Evolutionary conservation across 108 stramenopile species (phyloP).

Genomic region (Nannochloropsis granulata): DNA sequence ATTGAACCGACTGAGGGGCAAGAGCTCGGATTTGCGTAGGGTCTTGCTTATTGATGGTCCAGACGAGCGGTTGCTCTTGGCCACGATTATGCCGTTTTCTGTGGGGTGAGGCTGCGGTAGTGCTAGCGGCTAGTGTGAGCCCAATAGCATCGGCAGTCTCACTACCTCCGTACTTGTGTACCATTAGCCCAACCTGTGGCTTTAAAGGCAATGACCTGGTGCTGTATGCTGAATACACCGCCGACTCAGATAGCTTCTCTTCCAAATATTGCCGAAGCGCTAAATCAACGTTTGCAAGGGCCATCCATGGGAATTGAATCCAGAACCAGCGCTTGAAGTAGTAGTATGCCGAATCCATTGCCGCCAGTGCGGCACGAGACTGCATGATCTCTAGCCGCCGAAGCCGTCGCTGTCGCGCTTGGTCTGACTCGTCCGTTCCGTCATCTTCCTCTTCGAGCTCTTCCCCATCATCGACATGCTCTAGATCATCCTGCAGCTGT

Average conservation of each 20-base stretch:
- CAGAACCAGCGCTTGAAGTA: slow-evolving; percentile 51
- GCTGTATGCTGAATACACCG: background rate
- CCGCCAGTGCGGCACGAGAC: background rate
- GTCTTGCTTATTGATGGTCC: background rate
- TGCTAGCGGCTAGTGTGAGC: background rate
- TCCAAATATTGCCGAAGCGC: background rate
- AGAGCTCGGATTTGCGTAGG: background rate
- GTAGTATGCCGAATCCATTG: slow-evolving; percentile 19
- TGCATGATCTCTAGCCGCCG: background rate
- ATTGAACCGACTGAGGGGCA: background rate
- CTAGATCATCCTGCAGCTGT: background rate
- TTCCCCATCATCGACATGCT: background rate
- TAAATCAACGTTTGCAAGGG: slow-evolving; percentile 24
- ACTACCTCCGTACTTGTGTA: background rate
- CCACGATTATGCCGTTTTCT: background rate
- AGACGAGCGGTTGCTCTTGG: background rate
- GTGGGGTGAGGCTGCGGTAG: background rate
- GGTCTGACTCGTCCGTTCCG: background rate
- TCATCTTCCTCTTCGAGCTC: background rate
- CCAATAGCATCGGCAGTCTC: background rate
- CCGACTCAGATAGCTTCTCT: background rate
- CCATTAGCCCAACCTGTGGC: background rate
- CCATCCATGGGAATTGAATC: slow-evolving; percentile 57
- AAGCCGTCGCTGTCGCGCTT: background rate
- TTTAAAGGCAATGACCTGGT: background rate